phyloP scores from a whole-genome alignment of 331 rosid genomes.

The Acacia concinna region DNA sequence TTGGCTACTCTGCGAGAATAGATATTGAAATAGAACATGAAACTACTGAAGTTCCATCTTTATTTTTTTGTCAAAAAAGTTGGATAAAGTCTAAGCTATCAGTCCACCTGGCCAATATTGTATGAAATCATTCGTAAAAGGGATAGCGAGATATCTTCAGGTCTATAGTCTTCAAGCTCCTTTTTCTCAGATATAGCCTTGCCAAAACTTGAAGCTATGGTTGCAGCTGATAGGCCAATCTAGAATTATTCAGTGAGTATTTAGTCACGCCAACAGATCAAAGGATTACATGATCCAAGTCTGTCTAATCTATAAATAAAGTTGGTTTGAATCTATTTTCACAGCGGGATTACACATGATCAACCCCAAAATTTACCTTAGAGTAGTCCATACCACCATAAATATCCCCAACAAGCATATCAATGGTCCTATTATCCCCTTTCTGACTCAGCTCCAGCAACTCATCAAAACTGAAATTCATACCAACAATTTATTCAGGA shows the following conservation, averaged over 20 bases:
- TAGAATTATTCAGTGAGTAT: conserved; percentile 31
- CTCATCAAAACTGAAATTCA: conserved; percentile 74
- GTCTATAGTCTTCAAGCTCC: conserved; percentile 83
- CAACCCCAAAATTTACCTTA: conserved; percentile 54
- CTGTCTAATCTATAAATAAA: background rate
- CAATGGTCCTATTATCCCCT: conserved; percentile 82
- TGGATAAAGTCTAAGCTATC: conserved; percentile 7
- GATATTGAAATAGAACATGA: conserved; percentile 18
- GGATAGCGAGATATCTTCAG: conserved; percentile 90
- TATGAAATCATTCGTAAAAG: conserved; percentile 93
- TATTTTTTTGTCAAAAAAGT: background rate
- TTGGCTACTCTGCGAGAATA: conserved; percentile 12
- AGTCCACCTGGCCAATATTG: conserved; percentile 89
- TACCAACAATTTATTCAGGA: conserved; percentile 30
- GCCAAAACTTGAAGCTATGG: conserved; percentile 96
- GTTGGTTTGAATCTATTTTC: conserved; percentile 14
- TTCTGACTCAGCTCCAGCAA: conserved; percentile 86
- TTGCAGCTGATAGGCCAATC: conserved; percentile 93
- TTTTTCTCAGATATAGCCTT: conserved; percentile 72
- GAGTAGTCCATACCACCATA: conserved; percentile 92
- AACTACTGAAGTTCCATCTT: conserved; percentile 14
- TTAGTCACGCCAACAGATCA: conserved; percentile 20
- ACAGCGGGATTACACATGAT: conserved; percentile 6
- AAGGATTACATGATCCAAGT: conserved; percentile 18
- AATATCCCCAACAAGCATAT: conserved; percentile 98